Base-by-base conservation (phyloP, 2,329 filamentous ascomycete species). In the Aspergillus niger region DNA sequence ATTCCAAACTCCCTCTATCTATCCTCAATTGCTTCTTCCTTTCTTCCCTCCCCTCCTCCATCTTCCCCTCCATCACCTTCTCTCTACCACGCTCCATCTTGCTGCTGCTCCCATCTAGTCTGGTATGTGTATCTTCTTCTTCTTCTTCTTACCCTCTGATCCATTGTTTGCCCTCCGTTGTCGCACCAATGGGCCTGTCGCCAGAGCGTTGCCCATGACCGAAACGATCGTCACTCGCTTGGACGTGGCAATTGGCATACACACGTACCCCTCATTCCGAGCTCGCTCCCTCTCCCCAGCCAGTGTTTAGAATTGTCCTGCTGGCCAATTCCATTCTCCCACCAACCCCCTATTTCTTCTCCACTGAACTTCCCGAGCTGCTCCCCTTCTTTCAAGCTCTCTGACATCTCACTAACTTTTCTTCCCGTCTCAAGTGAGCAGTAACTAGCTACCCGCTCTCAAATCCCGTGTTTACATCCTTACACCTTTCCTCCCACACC, bases 191-290 rank as follows among this genome's bases (percentile, higher is more conserved):
- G 26, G 26, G 50, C 32, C 15, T 49, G 41, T 51, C 56, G 55
- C 55, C 44, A 47, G 43, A 47, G 61, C 64, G 61, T 64, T 62
- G 65, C 22, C 52, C 43, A 72, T 73, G 70, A 73, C 70, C 69
- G 67, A 59, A 62, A 59, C 62, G 70, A 72, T 73, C 70, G 67
- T 69, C 70, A 58, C 44, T 60, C 59, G 61, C 52, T 36, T 62
- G 50, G 61, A 24, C 62, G 67, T 72, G 68, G 68, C 68, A 63
- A 70, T 59, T 22, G 53, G 30, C 41, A 44, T 36, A 44, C 44
- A 47, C 24, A 55, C 22, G 30, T n/a, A 30, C 41, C 54, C 41
- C 41, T 48, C 54, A 38, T 48, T 32, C 13, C 24, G 8, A n/a
- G 7, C 28, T 20, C 38, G 17, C 38, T 39, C 36, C 26, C 36